Conservation (phyloP, 176 grass and related monocot species). For the Zea luxurians region DNA sequence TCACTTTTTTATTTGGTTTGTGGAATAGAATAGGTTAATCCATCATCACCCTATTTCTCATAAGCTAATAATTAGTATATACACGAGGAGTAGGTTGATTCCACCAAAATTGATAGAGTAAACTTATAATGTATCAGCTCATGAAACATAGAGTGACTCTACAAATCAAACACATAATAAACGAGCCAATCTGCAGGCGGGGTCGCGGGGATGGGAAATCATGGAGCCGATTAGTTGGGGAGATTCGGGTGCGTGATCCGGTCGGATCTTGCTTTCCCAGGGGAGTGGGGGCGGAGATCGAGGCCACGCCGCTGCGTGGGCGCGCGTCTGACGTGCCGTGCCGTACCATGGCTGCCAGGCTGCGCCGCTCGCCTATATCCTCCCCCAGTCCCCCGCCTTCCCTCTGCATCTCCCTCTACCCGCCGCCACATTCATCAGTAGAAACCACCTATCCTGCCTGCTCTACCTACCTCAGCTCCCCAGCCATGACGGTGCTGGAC, state of each 20-base stretch:
- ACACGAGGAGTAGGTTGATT: too few species aligned
- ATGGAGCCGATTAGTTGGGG: conserved; percentile 76
- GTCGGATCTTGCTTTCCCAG: conserved; percentile 75
- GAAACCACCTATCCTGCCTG: conserved; percentile 7
- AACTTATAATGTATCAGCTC: too few species aligned
- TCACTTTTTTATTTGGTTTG: too few species aligned
- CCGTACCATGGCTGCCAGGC: not conserved
- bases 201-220: conserved; percentile 20
- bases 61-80: too few species aligned
- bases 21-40: too few species aligned
- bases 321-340: conserved; percentile 21
- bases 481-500: conserved; percentile 53
- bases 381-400: not conserved
- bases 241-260: conserved; percentile 68
- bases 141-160: too few species aligned
- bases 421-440: conserved; percentile 37
- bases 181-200: too few species aligned
- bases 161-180: too few species aligned
- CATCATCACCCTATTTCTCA: too few species aligned
- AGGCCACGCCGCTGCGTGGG: not conserved
- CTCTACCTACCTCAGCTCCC: too few species aligned
- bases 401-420: not conserved
- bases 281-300: not conserved
- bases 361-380: conserved; percentile 22
- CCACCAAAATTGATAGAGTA: too few species aligned